Conservation (phyloP, 306 rosid species). For the Dryas drummondii region DNA sequence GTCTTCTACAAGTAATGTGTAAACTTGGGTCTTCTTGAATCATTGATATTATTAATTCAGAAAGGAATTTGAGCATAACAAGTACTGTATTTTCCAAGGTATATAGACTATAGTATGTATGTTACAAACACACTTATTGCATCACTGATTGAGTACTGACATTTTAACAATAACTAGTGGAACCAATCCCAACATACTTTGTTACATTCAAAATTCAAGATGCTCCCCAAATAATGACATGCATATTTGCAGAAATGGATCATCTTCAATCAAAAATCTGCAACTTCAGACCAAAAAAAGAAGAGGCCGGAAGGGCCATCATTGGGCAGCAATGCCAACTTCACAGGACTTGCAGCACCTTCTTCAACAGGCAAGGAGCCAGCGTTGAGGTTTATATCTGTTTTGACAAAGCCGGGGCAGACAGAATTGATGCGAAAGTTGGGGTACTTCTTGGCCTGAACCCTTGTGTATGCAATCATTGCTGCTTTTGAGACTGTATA, state of each 20-base stretch:
- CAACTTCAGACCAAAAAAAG: constrained; percentile 29
- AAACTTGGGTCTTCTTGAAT: too few species aligned
- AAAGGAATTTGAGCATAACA: neutral
- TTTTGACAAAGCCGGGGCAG: constrained; percentile 53
- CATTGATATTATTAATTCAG: too few species aligned
- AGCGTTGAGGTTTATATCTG: constrained; percentile 34
- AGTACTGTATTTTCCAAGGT: neutral
- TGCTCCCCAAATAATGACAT: neutral
- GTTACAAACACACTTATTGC: neutral
- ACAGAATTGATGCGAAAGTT: constrained; percentile 39
- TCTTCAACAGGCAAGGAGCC: constrained; percentile 44
- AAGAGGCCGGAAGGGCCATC: constrained; percentile 52
- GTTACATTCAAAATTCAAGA: neutral
- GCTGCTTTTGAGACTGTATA: constrained; percentile 49
- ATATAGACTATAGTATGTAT: neutral
- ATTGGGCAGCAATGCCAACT: constrained; percentile 46
- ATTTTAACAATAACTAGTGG: neutral
- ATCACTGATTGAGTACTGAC: neutral
- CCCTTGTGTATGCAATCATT: constrained; percentile 47
- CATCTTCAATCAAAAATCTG: constrained; percentile 10
- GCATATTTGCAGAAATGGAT: neutral
- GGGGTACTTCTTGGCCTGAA: constrained; percentile 44
- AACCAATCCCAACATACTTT: neutral
- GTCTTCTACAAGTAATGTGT: too few species aligned
- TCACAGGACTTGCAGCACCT: constrained; percentile 50